Evolutionary conservation across 257 asterid species (phyloP), one percentile per base, ranked within the genome.

Genomic region (Rehmannia glutinosa): DNA sequence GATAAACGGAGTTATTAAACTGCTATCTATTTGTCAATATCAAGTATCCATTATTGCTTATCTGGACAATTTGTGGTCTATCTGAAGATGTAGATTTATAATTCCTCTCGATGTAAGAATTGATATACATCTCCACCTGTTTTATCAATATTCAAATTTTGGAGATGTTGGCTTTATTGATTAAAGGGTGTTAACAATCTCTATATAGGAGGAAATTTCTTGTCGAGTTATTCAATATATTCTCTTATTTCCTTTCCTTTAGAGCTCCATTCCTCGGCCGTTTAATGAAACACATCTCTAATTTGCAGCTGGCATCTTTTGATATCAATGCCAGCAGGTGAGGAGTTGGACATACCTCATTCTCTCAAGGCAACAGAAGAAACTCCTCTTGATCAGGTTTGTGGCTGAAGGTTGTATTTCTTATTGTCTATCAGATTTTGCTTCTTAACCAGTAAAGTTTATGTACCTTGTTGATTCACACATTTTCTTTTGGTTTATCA

Each of bases 301-400:
- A 33, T 76, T 41, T 81, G 82, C 87, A 93, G 99, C 70, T 90
- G 99, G 97, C 70, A 82, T 64, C 69, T 88, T 68, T 77, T 85
- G 76, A 79, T 94, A 74, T 85, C 95, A 64, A 91, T 81, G 85
- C 99, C 99, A 56, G 87, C 82, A 73, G 95, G 93, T 0, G 87
- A 83, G 60, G 84, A 78, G 42, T 73, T 94, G 88, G 91, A 81
- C 74, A 66, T 81, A 42, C 95, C 99, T 55, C 71, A 94, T 76
- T 82, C 99, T 68, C 75, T 94, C 75, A 84, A 85, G 83, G 58
- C 64, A 30, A 73, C 86, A 1, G 95, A 91, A 66, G 92, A 75
- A 82, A 75, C 80, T 39, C 83, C 96, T 63, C 96, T 88, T 42
- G 97, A 91, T 68, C 85, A 77, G 96, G 99, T 94, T 71, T 64